These are phyloP conservation scores for Angomonas deanei DNA, from an alignment of 208 protist species.

Conservation along the genomic window DNA sequence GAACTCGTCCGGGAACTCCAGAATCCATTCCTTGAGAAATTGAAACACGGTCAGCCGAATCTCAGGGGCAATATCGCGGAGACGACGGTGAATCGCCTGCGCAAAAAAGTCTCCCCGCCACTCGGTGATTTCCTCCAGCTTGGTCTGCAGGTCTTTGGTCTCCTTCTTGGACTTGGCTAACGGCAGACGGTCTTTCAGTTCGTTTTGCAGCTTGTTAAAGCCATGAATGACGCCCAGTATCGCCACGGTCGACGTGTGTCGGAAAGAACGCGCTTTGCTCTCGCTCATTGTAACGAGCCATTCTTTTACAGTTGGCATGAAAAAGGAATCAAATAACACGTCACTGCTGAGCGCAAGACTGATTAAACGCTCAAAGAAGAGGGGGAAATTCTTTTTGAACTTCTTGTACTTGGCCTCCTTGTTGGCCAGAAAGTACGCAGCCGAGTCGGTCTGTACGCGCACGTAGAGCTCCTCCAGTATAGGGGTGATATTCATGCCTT, in stretches of 20 bases:
- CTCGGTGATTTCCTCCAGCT: conserved; percentile 37
- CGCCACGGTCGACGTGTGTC: conserved; percentile 75
- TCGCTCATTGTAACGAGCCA: conserved; percentile 89
- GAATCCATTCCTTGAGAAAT: conserved; percentile 64
- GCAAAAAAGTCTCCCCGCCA: conserved; percentile 78
- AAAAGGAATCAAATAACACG: conserved; percentile 42
- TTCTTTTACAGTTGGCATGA: conserved; percentile 53
- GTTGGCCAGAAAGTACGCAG: conserved; percentile 67
- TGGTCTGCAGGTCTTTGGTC: conserved; percentile 30
- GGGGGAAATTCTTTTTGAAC: conserved; percentile 51
- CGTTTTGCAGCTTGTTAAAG: conserved; percentile 48
- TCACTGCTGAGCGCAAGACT: conserved; percentile 47
- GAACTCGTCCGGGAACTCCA: conserved; percentile 72
- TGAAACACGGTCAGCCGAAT: conserved; percentile 76
- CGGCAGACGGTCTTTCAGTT: conserved; percentile 40
- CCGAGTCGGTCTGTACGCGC: conserved; percentile 58
- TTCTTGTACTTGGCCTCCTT: conserved; percentile 66
- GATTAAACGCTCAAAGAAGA: conserved; percentile 64
- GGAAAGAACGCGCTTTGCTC: conserved; percentile 82
- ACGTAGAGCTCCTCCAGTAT: conserved; percentile 84
- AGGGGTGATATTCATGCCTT: conserved; percentile 53
- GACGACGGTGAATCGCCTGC: conserved; percentile 74
- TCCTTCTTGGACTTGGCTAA: conserved; percentile 45
- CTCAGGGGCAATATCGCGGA: conserved; percentile 77
- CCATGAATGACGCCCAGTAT: conserved; percentile 66